A percentile compares a stretch with the other conserved stretches of the same genome.
Evolutionary conservation across 345 rosid species (phyloP).

Genomic region (Citrus reticulata): DNA sequence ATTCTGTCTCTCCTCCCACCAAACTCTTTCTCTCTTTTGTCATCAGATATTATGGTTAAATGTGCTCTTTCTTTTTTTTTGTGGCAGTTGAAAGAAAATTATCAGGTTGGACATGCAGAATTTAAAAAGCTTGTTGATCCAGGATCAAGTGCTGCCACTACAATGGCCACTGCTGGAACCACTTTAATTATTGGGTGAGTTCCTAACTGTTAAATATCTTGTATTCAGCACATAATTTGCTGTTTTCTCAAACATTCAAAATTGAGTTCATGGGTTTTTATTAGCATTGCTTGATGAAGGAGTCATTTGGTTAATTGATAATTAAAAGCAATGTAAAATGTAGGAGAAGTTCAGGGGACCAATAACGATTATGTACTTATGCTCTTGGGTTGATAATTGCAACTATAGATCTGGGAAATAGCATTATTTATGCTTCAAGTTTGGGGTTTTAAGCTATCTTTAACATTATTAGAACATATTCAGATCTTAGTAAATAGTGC

Average conservation of each 20-base stretch:
- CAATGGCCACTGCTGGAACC: constrained; percentile 74
- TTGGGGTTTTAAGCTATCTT: background rate
- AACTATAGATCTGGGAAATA: background rate
- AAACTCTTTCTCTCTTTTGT: background rate
- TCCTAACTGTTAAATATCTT: background rate
- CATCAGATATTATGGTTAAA: background rate
- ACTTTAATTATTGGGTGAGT: constrained; percentile 77
- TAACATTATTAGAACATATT: background rate
- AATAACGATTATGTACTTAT: background rate
- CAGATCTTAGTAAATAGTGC: background rate
- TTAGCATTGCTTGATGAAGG: background rate
- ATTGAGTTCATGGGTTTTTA: background rate
- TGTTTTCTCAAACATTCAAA: background rate
- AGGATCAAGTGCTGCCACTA: constrained; percentile 46
- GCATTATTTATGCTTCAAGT: background rate
- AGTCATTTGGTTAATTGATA: background rate
- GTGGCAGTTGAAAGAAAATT: constrained; percentile 56
- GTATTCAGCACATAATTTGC: background rate
- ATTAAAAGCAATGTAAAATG: background rate
- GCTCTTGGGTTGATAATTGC: background rate
- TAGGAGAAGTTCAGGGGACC: background rate
- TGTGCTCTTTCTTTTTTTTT: background rate
- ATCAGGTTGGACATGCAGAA: constrained; percentile 60
- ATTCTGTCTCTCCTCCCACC: background rate
- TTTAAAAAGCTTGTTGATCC: constrained; percentile 75